A percentile compares a stretch with the other conserved stretches of the same genome.
phyloP scores from a whole-genome alignment of 2,329 filamentous ascomycete species.

The Curvularia eragrostidis region DNA sequence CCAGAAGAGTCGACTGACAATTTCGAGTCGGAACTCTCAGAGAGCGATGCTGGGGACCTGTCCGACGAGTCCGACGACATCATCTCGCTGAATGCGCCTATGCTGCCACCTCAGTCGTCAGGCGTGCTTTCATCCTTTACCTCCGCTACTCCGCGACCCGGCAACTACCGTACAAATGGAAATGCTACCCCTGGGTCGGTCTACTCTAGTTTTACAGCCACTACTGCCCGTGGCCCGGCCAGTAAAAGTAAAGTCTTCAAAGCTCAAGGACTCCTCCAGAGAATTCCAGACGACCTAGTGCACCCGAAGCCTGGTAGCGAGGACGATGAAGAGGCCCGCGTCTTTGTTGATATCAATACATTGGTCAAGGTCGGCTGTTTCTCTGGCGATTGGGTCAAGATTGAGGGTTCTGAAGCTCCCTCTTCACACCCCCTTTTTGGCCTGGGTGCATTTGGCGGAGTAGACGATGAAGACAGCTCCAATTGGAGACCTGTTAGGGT shows the following conservation, averaged over 20 bases:
- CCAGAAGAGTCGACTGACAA: slow-evolving; percentile 53
- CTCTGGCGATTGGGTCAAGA: slow-evolving; percentile 93
- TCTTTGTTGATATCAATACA: slow-evolving; percentile 88
- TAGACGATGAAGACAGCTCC: slow-evolving; percentile 66
- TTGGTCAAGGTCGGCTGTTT: slow-evolving; percentile 93
- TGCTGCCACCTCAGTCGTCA: slow-evolving; percentile 76
- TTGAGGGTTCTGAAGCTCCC: slow-evolving; percentile 79
- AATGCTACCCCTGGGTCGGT: slow-evolving; percentile 85
- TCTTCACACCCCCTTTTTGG: slow-evolving; percentile 72
- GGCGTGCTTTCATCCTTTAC: slow-evolving; percentile 82
- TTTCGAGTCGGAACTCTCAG: slow-evolving; percentile 65
- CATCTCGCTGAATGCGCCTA: slow-evolving; percentile 84
- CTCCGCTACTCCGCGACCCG: slow-evolving; percentile 79
- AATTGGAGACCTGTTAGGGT: slow-evolving; percentile 86
- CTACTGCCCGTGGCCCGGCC: slow-evolving; percentile 74
- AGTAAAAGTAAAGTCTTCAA: slow-evolving; percentile 82
- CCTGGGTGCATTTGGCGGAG: slow-evolving; percentile 69
- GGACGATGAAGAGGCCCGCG: slow-evolving; percentile 83
- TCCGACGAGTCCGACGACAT: slow-evolving; percentile 95
- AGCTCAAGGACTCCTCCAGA: slow-evolving; percentile 75
- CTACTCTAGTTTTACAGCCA: slow-evolving; percentile 85
- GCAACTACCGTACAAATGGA: slow-evolving; percentile 73
- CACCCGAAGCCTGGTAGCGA: slow-evolving; percentile 84
- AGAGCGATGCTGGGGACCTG: slow-evolving; percentile 73
- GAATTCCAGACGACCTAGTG: slow-evolving; percentile 77